A percentile compares a stretch with the other conserved stretches of the same genome.
Evolutionary conservation across 2,329 filamentous ascomycete species (phyloP).

Genomic region (Moelleriella libera): DNA sequence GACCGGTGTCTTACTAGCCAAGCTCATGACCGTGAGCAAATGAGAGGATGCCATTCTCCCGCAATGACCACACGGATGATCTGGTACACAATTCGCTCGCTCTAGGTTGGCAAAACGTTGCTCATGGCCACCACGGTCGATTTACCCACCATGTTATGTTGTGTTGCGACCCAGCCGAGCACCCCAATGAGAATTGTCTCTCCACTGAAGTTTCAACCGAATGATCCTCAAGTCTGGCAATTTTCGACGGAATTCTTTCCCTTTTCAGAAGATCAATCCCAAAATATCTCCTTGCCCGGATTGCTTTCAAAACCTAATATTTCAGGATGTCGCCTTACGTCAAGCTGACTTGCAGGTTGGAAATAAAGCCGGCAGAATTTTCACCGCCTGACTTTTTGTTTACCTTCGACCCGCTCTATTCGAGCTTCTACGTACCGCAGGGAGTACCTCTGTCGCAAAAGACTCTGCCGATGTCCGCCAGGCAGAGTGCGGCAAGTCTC

Average conservation of each 20-base stretch:
- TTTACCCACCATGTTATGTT: no score
- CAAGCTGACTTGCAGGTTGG: no score
- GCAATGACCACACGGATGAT: not conserved
- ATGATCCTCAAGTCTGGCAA: no score
- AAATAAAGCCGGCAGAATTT: constrained; percentile 15
- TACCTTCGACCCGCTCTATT: constrained; percentile 9
- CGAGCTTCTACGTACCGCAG: not conserved
- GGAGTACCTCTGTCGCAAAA: not conserved
- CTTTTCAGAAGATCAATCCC: no score
- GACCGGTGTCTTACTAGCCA: constrained; percentile 14
- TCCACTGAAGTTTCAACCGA: no score
- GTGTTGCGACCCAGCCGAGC: no score
- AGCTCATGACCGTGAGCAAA: constrained; percentile 17
- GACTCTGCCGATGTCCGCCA: not conserved
- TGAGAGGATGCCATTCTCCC: constrained; percentile 17
- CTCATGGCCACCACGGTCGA: no score
- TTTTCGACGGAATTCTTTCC: no score
- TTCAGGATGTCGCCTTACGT: not conserved
- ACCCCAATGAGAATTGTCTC: no score
- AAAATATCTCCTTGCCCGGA: not conserved
- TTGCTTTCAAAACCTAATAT: not conserved
- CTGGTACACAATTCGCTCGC: no score
- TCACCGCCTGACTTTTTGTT: constrained; percentile 18
- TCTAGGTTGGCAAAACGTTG: no score
- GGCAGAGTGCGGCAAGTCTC: constrained; percentile 14